phyloP scores from a whole-genome alignment of 179 eudicot genomes.

The Beta lomatogona region DNA sequence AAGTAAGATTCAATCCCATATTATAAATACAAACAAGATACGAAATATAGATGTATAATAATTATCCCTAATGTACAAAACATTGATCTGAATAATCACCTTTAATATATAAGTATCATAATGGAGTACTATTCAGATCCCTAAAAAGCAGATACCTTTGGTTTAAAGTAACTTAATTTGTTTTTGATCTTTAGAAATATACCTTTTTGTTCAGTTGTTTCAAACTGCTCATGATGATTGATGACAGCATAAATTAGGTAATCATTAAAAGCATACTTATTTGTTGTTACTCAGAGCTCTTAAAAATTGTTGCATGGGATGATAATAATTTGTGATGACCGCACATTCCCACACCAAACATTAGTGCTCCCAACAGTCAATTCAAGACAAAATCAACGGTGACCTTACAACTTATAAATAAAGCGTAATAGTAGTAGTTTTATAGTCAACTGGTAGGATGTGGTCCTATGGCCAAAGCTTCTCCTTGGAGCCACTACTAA shows the following conservation, averaged over 20 bases:
- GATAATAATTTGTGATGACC: conserved; percentile 5
- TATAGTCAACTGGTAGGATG: background rate
- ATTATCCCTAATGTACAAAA: background rate
- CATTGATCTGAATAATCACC: background rate
- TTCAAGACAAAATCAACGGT: background rate
- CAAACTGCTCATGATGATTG: background rate
- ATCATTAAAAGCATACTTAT: background rate
- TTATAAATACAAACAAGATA: background rate
- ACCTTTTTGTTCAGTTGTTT: background rate
- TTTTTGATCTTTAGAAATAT: background rate
- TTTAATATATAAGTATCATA: background rate
- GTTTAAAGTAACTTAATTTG: too few species aligned
- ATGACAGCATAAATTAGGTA: background rate
- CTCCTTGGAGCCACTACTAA: background rate
- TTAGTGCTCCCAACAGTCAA: background rate
- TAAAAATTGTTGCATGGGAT: conserved; percentile 6
- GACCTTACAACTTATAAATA: background rate
- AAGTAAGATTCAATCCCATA: conserved; percentile 6
- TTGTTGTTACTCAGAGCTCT: too few species aligned
- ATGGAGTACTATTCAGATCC: conserved; percentile 17
- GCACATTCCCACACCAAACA: background rate
- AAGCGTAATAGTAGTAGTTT: background rate
- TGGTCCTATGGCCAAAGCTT: background rate
- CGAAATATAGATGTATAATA: too few species aligned
- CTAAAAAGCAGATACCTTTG: background rate